Percentiles rank a stretch among this genome's conserved stretches.
phyloP scores from a whole-genome alignment of 345 rosid genomes.

The Citrus trifoliata region DNA sequence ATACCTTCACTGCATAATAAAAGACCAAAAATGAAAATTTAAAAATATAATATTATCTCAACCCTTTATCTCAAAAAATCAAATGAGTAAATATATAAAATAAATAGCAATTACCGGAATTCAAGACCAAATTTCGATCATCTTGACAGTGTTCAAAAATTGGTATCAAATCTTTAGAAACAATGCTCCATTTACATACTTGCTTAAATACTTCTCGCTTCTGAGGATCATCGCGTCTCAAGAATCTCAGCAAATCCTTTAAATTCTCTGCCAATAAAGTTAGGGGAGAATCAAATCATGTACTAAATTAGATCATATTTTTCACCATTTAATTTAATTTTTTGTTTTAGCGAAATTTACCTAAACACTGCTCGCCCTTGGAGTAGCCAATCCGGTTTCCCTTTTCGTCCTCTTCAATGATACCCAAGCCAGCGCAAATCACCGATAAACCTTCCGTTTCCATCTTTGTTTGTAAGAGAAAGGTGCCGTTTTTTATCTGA shows the following conservation, averaged over 20 bases:
- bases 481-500: background rate
- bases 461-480: conserved; percentile 17
- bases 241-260: conserved; percentile 76
- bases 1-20: conserved; percentile 63
- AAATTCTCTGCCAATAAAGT: conserved; percentile 44
- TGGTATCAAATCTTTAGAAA: conserved; percentile 81
- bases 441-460: conserved; percentile 62
- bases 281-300: background rate
- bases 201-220: conserved; percentile 83
- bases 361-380: conserved; percentile 61
- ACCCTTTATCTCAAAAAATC: background rate
- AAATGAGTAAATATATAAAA: background rate
- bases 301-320: background rate
- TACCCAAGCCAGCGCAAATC: conserved; percentile 69
- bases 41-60: background rate
- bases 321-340: background rate
- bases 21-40: background rate
- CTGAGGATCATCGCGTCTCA: conserved; percentile 84
- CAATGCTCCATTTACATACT: conserved; percentile 81
- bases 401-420: conserved; percentile 43
- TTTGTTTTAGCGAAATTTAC: conserved; percentile 20
- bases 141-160: conserved; percentile 68
- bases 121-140: conserved; percentile 60
- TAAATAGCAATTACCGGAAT: conserved; percentile 49
- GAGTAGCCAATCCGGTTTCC: conserved; percentile 54